phyloP scores from a whole-genome alignment of 306 rosid genomes.

The Castanopsis chinensis region DNA sequence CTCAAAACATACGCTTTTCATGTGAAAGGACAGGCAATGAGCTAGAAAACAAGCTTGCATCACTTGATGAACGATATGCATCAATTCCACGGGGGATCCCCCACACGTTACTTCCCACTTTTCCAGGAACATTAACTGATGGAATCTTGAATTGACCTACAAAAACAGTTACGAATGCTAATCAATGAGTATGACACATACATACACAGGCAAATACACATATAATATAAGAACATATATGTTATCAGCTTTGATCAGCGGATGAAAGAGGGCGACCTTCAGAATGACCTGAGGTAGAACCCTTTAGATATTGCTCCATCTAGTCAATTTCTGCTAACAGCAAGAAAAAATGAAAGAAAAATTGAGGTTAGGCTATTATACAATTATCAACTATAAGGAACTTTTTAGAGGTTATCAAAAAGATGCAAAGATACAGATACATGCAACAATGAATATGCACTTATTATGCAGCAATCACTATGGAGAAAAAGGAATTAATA shows the following conservation, averaged over 20 bases:
- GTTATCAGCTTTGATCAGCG: conserved; percentile 3
- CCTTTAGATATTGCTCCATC: conserved; percentile 56
- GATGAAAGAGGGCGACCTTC: conserved; percentile 44
- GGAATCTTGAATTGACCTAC: conserved; percentile 52
- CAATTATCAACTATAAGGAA: neutral
- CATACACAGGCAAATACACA: neutral
- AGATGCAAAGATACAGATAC: neutral
- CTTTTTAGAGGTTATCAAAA: neutral
- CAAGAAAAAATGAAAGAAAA: conserved; percentile 12
- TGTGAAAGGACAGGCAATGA: conserved; percentile 80
- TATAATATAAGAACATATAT: neutral
- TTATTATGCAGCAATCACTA: neutral
- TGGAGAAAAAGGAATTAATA: neutral
- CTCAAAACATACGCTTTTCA: conserved; percentile 59
- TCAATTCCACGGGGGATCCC: conserved; percentile 43
- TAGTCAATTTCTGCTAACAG: conserved; percentile 33
- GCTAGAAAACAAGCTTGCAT: conserved; percentile 76
- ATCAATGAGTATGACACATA: neutral
- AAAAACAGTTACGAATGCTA: conserved; percentile 15
- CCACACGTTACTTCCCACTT: conserved; percentile 53
- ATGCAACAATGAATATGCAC: neutral
- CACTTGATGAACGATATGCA: conserved; percentile 57
- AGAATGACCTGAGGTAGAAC: conserved; percentile 35
- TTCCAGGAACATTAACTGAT: conserved; percentile 34
- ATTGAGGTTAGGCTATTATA: neutral